Base-by-base conservation (phyloP, 2,329 filamentous ascomycete species). In the Basipetospora chlamydospora region DNA sequence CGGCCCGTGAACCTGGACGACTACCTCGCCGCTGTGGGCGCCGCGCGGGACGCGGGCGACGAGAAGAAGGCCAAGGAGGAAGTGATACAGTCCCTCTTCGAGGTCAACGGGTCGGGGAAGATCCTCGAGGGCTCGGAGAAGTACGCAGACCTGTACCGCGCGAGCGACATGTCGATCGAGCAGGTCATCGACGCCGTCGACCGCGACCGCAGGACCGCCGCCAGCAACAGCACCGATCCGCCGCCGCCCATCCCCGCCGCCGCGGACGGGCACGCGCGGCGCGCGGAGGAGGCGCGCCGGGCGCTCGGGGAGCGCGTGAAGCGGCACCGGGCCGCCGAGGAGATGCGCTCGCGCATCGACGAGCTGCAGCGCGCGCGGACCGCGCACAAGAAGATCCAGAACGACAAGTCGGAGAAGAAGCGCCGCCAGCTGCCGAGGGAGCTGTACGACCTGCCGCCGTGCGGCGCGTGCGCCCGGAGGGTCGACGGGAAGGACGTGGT, bases 331-430 rank as follows among this genome's bases (percentile, higher is more conserved):
- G 41, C 30, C 16, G 57, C 63, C 10, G 55, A 61, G 28, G 53
- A 49, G 21, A 57, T 61, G 39, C 44, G 45, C 38, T 46, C 45
- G 36, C 57, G 62, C 8, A 49, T 68, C 3, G 60, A 65, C 38
- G 64, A 67, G 45, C 54, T 69, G 4, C 56, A 55, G 13, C 54
- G 65, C 39, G 66, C 65, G 20, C 65, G 60, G 46, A 61, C 56
- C 40, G 63, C 64, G 7, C 63, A 65, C 52, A 64, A 66, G 46
- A 63, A 60, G 45, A 56, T 49, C 13, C 46, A 56, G 46, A 59
- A 49, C 47, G 52, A 45, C 43, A 54, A 52, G 48, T 54, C 46
- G 49, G 59, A 56, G 51, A 49, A 47, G 46, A 56, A 46, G 35
- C 49, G 46, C 28, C 50, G 26, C 46, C 47, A 38, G 47, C 48